A percentile compares a stretch with the other conserved stretches of the same genome.
phyloP scores from a whole-genome alignment of 2,329 filamentous ascomycete species.

The Verticillium longisporum region DNA sequence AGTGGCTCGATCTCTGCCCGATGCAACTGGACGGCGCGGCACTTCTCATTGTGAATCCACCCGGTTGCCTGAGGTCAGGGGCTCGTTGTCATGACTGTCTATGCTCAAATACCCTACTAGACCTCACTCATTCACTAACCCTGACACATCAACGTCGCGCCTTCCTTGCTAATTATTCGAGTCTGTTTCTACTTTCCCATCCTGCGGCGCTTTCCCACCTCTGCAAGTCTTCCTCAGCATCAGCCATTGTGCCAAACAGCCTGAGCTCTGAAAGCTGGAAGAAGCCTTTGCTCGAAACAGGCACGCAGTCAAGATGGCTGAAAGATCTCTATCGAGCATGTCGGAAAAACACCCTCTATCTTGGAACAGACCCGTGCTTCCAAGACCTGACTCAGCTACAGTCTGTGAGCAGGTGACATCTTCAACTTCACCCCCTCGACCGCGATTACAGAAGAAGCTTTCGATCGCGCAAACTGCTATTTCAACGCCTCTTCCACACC shows the following conservation, averaged over 20 bases:
- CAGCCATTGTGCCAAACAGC: too few relatives aligned
- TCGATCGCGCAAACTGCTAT: conserved; percentile 21
- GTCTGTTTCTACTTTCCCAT: not conserved
- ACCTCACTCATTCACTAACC: not conserved
- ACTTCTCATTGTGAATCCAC: too few relatives aligned
- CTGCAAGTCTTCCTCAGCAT: not conserved
- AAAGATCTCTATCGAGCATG: not conserved
- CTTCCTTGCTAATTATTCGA: not conserved
- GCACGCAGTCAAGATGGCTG: not conserved
- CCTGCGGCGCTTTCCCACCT: not conserved
- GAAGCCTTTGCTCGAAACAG: not conserved
- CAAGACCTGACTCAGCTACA: not conserved
- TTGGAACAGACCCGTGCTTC: not conserved
- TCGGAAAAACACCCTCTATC: not conserved
- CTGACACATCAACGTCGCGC: not conserved
- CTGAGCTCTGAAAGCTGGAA: not conserved
- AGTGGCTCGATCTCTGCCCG: too few relatives aligned
- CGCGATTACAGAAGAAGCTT: conserved; percentile 30
- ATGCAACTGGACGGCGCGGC: too few relatives aligned
- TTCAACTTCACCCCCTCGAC: not conserved
- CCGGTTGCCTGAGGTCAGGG: too few relatives aligned
- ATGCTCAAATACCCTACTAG: too few relatives aligned
- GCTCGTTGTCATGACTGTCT: too few relatives aligned
- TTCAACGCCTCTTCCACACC: conserved; percentile 25
- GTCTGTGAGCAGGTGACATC: not conserved